Percentiles rank a stretch among this genome's conserved stretches.
These are phyloP conservation scores for Saxophila tyrrhenica DNA, from an alignment of 495 filamentous ascomycete genomes.

Conservation along the genomic window DNA sequence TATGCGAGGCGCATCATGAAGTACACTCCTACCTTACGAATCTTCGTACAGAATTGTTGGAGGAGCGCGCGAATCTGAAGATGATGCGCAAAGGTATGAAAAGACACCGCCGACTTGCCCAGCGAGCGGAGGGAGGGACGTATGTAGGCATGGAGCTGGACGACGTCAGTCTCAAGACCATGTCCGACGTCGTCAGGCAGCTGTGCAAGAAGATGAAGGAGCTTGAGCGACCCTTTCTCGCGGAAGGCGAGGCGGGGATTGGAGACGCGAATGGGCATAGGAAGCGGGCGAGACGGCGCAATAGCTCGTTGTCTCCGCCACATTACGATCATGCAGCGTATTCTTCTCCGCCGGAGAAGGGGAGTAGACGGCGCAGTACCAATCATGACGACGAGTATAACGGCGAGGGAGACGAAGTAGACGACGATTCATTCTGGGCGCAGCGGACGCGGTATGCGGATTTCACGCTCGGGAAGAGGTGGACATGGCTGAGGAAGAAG, in stretches of 20 bases:
- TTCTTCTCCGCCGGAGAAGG: constrained; percentile 8
- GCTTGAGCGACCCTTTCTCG: constrained; percentile 24
- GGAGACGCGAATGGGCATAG: background rate
- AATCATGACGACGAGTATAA: constrained; percentile 4
- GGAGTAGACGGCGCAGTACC: background rate
- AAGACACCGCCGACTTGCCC: background rate
- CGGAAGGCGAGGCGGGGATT: constrained; percentile 11
- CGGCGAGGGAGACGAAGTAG: constrained; percentile 9
- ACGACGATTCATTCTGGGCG: constrained; percentile 14
- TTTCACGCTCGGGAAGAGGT: constrained; percentile 12
- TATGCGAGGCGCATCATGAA: constrained; percentile 19
- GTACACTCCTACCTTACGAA: constrained; percentile 22
- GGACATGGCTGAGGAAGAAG: constrained; percentile 20
- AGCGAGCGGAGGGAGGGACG: background rate
- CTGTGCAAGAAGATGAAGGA: constrained; percentile 19
- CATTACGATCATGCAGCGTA: constrained; percentile 10
- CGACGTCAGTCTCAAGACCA: constrained; percentile 12
- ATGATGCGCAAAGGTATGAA: constrained; percentile 8
- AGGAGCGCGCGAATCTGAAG: constrained; percentile 21
- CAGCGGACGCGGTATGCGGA: constrained; percentile 16
- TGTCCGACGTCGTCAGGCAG: constrained; percentile 16
- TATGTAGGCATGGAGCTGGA: constrained; percentile 11
- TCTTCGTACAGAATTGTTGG: constrained; percentile 23
- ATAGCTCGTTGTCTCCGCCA: background rate
- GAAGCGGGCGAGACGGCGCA: constrained; percentile 2